phyloP scores from a whole-genome alignment of 2,329 filamentous ascomycete genomes.

The Metarhizium rileyi region DNA sequence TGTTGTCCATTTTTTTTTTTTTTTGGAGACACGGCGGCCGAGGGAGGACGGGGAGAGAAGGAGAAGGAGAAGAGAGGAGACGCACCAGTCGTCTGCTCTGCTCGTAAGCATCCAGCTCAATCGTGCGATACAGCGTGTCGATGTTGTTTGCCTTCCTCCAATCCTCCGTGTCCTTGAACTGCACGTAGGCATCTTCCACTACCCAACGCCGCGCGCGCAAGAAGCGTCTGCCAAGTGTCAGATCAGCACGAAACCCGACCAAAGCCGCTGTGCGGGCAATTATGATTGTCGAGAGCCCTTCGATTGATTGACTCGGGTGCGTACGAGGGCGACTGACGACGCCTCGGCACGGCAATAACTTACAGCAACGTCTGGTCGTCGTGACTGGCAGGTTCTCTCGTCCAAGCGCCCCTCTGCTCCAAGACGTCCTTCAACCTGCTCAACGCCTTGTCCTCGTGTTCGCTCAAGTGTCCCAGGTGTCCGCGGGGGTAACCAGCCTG shows the following conservation, averaged over 20 bases:
- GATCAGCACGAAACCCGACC: neutral
- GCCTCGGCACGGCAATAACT: slow-evolving; percentile 17
- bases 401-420: slow-evolving; percentile 55
- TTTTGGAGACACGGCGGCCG: too few relatives aligned
- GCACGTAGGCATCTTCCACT: slow-evolving; percentile 64
- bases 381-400: slow-evolving; percentile 49
- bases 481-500: slow-evolving; percentile 57
- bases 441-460: slow-evolving; percentile 58
- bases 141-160: slow-evolving; percentile 77
- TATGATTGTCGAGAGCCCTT: too few relatives aligned
- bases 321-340: too few relatives aligned
- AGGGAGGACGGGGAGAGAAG: too few relatives aligned
- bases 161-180: slow-evolving; percentile 82
- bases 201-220: slow-evolving; percentile 77
- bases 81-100: slow-evolving; percentile 64
- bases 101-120: slow-evolving; percentile 78
- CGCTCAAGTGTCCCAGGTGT: slow-evolving; percentile 70
- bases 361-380: slow-evolving; percentile 67
- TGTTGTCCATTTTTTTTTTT: too few relatives aligned
- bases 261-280: too few relatives aligned
- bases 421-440: slow-evolving; percentile 61
- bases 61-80: slow-evolving; percentile 7
- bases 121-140: slow-evolving; percentile 72
- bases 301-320: too few relatives aligned
- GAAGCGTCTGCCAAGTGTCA: slow-evolving; percentile 55